phyloP scores from a whole-genome alignment of 23 red algal species.

The Chondrus crispus region DNA sequence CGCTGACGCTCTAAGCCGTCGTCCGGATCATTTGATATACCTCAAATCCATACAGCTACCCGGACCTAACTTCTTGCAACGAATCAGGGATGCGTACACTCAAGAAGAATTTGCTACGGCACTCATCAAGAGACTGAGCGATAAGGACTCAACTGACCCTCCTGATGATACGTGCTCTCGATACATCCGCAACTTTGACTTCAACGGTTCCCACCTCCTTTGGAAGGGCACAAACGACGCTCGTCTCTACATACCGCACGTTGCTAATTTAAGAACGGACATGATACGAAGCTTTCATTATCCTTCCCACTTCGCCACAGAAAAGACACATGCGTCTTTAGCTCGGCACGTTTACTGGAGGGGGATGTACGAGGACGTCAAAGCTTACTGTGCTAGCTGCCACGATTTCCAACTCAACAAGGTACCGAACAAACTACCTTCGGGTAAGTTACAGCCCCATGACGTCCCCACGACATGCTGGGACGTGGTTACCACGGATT shows the following conservation, averaged over 20 bases:
- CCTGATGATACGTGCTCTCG: not conserved
- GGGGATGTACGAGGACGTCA: conserved; percentile 13
- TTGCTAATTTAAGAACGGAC: not conserved
- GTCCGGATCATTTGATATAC: not conserved
- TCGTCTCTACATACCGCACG: conserved; percentile 6
- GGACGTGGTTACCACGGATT: conserved; percentile 26
- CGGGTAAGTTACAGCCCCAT: conserved; percentile 13
- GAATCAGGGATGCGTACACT: not conserved
- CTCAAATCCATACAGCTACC: not conserved
- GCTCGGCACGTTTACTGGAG: not conserved
- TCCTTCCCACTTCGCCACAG: not conserved
- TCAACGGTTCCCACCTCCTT: not conserved
- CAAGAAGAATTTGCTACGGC: not conserved
- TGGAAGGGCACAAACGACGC: not conserved
- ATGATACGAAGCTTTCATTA: not conserved
- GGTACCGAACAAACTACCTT: not conserved
- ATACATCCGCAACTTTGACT: not conserved
- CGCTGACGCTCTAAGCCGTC: conserved; percentile 6
- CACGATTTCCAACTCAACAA: conserved; percentile 10
- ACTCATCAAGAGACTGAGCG: not conserved
- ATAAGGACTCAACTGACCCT: too few relatives aligned
- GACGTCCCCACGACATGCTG: conserved; percentile 6
- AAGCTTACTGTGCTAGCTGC: not conserved
- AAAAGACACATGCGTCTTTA: too few relatives aligned
- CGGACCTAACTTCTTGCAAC: not conserved